Evolutionary conservation across 805 yeast species (phyloP), one percentile per base, ranked within the genome.

Genomic region (Sugiyamaella smithiae): DNA sequence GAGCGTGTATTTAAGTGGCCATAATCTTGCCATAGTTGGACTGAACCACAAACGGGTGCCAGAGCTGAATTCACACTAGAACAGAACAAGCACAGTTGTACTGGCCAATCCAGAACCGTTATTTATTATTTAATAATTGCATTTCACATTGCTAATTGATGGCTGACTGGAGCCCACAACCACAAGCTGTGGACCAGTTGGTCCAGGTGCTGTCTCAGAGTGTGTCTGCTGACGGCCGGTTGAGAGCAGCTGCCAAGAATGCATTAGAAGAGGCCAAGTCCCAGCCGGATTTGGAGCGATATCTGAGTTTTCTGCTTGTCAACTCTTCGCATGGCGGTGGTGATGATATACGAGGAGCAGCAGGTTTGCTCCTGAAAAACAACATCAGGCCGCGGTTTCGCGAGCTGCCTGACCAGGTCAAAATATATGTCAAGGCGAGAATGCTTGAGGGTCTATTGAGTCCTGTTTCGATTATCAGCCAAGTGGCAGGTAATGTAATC

Each of bases 401-500:
- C 25, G 41, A 42, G 55, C 48, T 55, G 56, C 60, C 74, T 45
- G 60, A 63, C 45, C 67, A 65, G 54, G 56, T 73, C n/a, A 59
- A 70, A 43, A 71, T 65, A 7, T 74, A 77, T 57, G 71, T 83
- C 31, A 72, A 76, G 54, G 52, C 62, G n/a, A 59, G 68, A 46
- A 66, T 76, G 20, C 55, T 71, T 56, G 58, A 65, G 53, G 73
- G 88, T 1, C 70, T 88, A 38, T 58, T 76, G 26, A 84, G 77
- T 52, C 57, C 67, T 1, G 77, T 77, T 46, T 64, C 69, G n/a
- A 69, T 87, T 56, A 85, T 91, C 24, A 77, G 96, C 52, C 88
- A 86, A 62, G 87, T 91, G 52, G 84, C 97, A 4, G 97, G 97
- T 33, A 89, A 84, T 60, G 96, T 89, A 43, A 81, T 91, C 45